phyloP scores from a whole-genome alignment of 306 rosid species.

The Gillenia trifoliata region DNA sequence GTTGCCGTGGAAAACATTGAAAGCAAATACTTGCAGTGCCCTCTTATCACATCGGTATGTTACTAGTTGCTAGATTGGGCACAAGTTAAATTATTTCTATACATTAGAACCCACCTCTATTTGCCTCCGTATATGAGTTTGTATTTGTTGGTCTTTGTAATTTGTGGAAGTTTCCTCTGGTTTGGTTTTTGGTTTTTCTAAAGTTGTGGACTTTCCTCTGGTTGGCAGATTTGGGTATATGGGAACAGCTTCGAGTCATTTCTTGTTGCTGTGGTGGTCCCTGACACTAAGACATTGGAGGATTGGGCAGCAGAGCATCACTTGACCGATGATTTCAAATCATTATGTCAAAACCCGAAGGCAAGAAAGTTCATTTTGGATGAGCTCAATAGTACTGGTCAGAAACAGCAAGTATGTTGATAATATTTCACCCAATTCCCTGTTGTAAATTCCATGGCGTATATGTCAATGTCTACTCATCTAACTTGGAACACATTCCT shows the following conservation, averaged over 20 bases:
- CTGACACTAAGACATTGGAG: conserved; percentile 67
- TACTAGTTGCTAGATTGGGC: conserved; percentile 12
- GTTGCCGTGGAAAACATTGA: conserved; percentile 87
- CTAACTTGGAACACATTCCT: conserved; percentile 20
- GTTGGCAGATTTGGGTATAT: conserved; percentile 75
- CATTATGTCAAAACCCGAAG: conserved; percentile 64
- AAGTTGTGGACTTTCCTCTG: conserved; percentile 7
- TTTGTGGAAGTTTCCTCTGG: not conserved
- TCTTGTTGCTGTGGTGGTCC: conserved; percentile 87
- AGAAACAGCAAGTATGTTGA: conserved; percentile 58
- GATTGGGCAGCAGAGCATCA: conserved; percentile 66
- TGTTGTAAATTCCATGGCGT: conserved; percentile 5
- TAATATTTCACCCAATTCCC: not conserved
- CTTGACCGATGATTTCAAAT: conserved; percentile 49
- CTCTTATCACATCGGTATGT: conserved; percentile 69
- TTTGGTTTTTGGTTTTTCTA: not conserved
- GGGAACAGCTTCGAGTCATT: conserved; percentile 98
- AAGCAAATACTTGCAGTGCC: conserved; percentile 67
- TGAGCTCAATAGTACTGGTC: conserved; percentile 70
- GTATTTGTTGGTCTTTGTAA: not conserved
- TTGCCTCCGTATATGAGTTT: not conserved
- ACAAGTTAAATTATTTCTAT: not conserved
- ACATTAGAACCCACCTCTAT: not conserved
- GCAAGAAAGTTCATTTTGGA: conserved; percentile 73
- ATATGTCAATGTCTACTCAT: not conserved